Evolutionary conservation across 768 basidiomycete species (phyloP).

Genomic region (Hypholoma fasciculare): DNA sequence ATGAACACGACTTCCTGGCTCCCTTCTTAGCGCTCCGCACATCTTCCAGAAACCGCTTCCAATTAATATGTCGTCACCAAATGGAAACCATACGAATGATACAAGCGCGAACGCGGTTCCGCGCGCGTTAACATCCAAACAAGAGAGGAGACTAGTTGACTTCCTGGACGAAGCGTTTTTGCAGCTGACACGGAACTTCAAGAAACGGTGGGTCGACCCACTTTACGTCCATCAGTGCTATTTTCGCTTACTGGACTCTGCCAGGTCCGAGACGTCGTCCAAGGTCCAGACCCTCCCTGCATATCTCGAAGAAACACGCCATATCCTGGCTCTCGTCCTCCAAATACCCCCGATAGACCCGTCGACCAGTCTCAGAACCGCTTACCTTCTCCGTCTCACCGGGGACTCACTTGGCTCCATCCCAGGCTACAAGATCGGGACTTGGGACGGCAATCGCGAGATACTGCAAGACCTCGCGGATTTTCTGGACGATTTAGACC

Average conservation of each 20-base stretch:
- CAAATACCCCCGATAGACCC: conserved; percentile 77
- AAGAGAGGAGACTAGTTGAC: conserved; percentile 65
- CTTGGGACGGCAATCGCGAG: conserved; percentile 33
- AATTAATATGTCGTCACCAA: too few relatives aligned
- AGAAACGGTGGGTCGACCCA: conserved; percentile 61
- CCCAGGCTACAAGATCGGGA: conserved; percentile 50
- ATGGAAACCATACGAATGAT: too few relatives aligned
- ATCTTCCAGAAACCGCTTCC: too few relatives aligned
- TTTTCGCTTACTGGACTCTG: not conserved
- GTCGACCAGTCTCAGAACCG: conserved; percentile 64
- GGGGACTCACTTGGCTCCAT: conserved; percentile 63
- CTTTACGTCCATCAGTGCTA: not conserved
- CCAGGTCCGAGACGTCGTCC: conserved; percentile 49
- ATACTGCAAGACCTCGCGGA: conserved; percentile 54
- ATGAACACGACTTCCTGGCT: too few relatives aligned
- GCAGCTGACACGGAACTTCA: conserved; percentile 65
- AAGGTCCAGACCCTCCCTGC: conserved; percentile 54
- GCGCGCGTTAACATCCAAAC: conserved; percentile 45
- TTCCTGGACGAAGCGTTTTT: conserved; percentile 69
- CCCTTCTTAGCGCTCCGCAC: too few relatives aligned
- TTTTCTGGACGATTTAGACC: conserved; percentile 73
- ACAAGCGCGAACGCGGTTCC: not conserved
- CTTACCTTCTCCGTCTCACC: conserved; percentile 71
- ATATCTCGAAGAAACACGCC: conserved; percentile 60
- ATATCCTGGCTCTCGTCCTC: conserved; percentile 60